Base-by-base conservation (phyloP, 768 basidiomycete genomes). In the Hygrophoropsis aurantiaca region DNA sequence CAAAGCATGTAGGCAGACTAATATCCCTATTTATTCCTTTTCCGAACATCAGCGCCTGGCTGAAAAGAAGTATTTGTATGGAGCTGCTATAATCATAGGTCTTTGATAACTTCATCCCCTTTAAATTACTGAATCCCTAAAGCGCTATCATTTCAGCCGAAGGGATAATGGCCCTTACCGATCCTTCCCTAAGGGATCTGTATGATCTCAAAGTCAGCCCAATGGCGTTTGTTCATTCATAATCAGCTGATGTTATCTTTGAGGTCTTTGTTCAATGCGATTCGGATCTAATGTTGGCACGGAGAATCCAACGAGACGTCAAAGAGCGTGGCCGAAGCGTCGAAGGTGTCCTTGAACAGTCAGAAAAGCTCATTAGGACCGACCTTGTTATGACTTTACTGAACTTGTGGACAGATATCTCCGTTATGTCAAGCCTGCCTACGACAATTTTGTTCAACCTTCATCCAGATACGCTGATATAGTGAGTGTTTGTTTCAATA, bases 21-120 rank as follows among this genome's bases (percentile, higher is more conserved):
- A 95, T 67, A 91, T 97, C 49, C 95, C 97, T 0, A 81, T 95
- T 6, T 99, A 99, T 65, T 95, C 93, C 0, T 99, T 99, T 67
- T 75, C 81, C 20, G 76, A 89, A 53, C 97, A 99, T 67, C 93
- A 97, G 62, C 74, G 91, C 48, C 61, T 86, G 21, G 68, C 78
- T 11, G 86, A 91, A 55, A 84, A 77, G 23, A 88, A 92, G 62
- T 94, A 97, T 67, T 71, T 95, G 2, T 97, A 97, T 62, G 94
- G 94, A 4, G 93, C 94, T 11, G 84, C 89, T 15, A 87, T 97
- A 40, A 90, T 97, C 58, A 94, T 97, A 46, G 81, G 85, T 85
- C 53, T 42, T 68, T 60, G 20, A 42, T n/a, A 3, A 39, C 23
- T 40, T 21, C 24, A n/a, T 30, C 16, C 6, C 11, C 40, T 9